A percentile compares a stretch with the other conserved stretches of the same genome.
phyloP scores from a whole-genome alignment of 345 rosid genomes.

The Linum trigynum region DNA sequence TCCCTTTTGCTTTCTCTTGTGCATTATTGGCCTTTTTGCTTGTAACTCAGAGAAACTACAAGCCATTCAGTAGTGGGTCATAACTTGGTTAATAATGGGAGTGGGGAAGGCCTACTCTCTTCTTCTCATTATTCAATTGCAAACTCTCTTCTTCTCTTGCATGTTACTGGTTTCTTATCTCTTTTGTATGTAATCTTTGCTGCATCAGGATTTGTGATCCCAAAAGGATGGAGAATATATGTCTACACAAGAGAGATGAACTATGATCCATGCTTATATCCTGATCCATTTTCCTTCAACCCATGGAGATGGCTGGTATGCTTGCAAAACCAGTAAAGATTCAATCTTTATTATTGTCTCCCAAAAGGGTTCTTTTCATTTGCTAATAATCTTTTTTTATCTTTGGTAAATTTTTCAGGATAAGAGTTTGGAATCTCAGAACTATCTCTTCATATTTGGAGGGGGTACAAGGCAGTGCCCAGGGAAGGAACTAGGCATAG shows the following conservation, averaged over 20 bases:
- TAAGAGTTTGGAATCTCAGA: constrained; percentile 50
- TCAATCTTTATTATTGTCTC: too few species aligned
- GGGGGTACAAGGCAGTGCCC: constrained; percentile 91
- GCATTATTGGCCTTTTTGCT: background rate
- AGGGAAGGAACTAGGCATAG: constrained; percentile 86
- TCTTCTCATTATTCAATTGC: too few species aligned
- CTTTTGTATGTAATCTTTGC: background rate
- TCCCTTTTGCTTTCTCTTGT: background rate
- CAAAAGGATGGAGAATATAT: constrained; percentile 92
- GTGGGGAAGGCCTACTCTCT: too few species aligned
- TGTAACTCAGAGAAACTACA: background rate
- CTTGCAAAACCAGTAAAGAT: background rate
- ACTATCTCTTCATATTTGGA: constrained; percentile 59
- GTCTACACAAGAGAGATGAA: constrained; percentile 67
- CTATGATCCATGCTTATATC: constrained; percentile 53
- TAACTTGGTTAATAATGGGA: too few species aligned
- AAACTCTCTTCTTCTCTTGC: background rate
- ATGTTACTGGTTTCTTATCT: background rate
- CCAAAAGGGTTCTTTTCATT: too few species aligned
- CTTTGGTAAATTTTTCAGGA: constrained; percentile 33
- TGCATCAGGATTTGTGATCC: constrained; percentile 58
- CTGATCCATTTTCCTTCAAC: constrained; percentile 58
- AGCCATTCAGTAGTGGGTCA: background rate
- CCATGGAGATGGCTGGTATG: constrained; percentile 90
- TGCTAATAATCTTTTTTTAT: background rate